Percentiles rank a stretch among this genome's conserved stretches.
Evolutionary conservation across 2,329 filamentous ascomycete species (phyloP).

Genomic region (Orbilia oligospora): DNA sequence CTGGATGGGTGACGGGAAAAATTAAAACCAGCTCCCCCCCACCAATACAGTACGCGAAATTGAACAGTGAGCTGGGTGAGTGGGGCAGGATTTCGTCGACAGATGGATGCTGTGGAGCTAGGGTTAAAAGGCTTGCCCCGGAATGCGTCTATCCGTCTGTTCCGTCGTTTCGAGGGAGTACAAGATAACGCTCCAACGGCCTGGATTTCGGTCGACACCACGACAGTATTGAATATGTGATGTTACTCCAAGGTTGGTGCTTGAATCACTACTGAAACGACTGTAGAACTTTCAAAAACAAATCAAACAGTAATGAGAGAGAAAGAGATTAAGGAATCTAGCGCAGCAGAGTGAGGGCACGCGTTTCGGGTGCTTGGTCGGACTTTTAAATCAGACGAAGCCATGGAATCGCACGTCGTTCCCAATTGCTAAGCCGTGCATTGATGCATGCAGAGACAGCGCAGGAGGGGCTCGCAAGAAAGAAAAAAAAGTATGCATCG

Average conservation of each 20-base stretch:
- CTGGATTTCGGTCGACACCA: conserved; percentile 11
- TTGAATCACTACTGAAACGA: conserved; percentile 51
- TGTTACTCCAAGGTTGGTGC: conserved; percentile 8
- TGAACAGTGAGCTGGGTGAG: conserved; percentile 20
- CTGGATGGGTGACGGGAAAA: conserved; percentile 33
- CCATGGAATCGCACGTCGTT: conserved; percentile 29
- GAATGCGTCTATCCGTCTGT: conserved; percentile 34
- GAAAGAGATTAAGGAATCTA: conserved; percentile 3
- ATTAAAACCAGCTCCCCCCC: conserved; percentile 6
- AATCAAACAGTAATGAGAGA: conserved; percentile 12
- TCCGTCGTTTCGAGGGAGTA: conserved; percentile 36
- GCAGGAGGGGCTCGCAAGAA: conserved; percentile 31
- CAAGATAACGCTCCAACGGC: conserved; percentile 13
- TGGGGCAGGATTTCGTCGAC: conserved; percentile 24
- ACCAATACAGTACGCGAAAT: conserved; percentile 30
- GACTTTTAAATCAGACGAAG: conserved; percentile 38
- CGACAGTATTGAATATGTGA: conserved; percentile 22
- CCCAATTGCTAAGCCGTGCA: conserved; percentile 32
- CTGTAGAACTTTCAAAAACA: conserved; percentile 17
- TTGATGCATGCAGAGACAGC: conserved; percentile 45
- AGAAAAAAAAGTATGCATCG: conserved; percentile 12
- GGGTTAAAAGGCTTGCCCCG: conserved; percentile 19
- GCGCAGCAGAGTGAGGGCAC: conserved; percentile 7
- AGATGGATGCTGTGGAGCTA: conserved; percentile 19
- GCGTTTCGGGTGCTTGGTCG: conserved; percentile 27